Evolutionary conservation across 768 basidiomycete genomes (phyloP), one percentile per base, ranked within the genome.

Genomic region (Agaricus sinodeliciosus): DNA sequence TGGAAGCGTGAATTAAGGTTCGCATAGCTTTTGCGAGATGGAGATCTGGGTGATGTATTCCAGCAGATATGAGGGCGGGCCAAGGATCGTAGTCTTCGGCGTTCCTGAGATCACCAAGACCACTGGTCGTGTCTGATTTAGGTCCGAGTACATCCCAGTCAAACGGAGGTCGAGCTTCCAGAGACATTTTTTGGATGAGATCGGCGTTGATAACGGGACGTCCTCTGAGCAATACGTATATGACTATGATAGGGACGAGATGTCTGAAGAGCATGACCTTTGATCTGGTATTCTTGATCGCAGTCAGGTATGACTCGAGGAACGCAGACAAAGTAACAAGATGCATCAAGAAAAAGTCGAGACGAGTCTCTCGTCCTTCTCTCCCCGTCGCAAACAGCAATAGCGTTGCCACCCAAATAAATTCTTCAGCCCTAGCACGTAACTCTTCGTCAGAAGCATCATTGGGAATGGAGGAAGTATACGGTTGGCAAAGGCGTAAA

Each of bases 331-430:
- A 74, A 9, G 74, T 82, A 42, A 83, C 67, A 43, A 80, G 58
- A 58, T 83, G 82, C 79, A 80, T 78, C 48, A 83, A 64, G 74
- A 81, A 79, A 66, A 83, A 77, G 49, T 75, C 81, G 26, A 82
- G 60, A 3, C 80, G 68, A 6, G 77, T 76, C 57, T 75, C 72
- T 37, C 73, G 66, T 2, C 74, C 77, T 22, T 62, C 65, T 57
- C 71, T 74, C 19, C 79, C 70, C 0, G 76, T 74, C 0, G 71
- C 76, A 26, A 72, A 72, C 31, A 79, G 65, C 15, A 82, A 68
- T 6, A 81, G 67, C 2, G 77, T 74, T 15, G 70, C 66, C 4
- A 63, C 58, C 74, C 78, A 81, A 18, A 80, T 60, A 43, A 76
- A 55, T 59, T 84, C 81, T 55, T 82, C 76, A 15, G 73, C 58